Percentiles rank a stretch among this genome's conserved stretches.
phyloP scores from a whole-genome alignment of 2,329 filamentous ascomycete genomes.

The Trichoderma sp. region DNA sequence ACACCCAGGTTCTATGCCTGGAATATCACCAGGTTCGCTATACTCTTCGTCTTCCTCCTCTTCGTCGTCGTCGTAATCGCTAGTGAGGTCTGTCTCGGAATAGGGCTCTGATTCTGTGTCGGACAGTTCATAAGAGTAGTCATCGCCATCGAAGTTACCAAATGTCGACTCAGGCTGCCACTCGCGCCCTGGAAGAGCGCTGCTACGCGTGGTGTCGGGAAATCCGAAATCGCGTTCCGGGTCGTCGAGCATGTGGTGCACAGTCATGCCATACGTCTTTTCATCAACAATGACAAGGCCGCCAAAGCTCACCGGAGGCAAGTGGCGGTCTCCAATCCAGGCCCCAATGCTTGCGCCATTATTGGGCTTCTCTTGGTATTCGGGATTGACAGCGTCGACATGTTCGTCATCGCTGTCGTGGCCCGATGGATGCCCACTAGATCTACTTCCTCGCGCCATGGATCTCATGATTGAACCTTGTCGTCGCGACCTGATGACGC shows the following conservation, averaged over 20 bases:
- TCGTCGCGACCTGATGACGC: slow-evolving; percentile 64
- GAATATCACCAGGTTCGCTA: slow-evolving; percentile 72
- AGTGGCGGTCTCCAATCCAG: slow-evolving; percentile 80
- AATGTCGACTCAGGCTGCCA: slow-evolving; percentile 50
- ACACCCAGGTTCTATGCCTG: slow-evolving; percentile 74
- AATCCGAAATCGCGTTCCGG: slow-evolving; percentile 52
- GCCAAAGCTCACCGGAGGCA: slow-evolving; percentile 89
- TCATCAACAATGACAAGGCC: slow-evolving; percentile 85
- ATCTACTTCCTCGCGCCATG: slow-evolving; percentile 35
- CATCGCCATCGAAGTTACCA: slow-evolving; percentile 54
- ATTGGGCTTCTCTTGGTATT: slow-evolving; percentile 75
- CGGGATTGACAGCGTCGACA: slow-evolving; percentile 64
- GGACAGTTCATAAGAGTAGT: slow-evolving; percentile 64
- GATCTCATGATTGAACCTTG: slow-evolving; percentile 40
- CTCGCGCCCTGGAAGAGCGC: slow-evolving; percentile 44
- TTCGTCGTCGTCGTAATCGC: slow-evolving; percentile 55
- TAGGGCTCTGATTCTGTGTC: slow-evolving; percentile 62
- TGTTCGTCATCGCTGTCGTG: slow-evolving; percentile 46
- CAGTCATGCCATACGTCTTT: slow-evolving; percentile 88
- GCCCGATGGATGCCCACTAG: slow-evolving; percentile 26
- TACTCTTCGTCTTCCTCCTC: slow-evolving; percentile 60
- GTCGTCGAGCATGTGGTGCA: slow-evolving; percentile 92
- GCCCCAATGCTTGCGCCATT: slow-evolving; percentile 94
- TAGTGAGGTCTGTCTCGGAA: slow-evolving; percentile 57
- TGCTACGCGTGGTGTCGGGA: slow-evolving; percentile 43